phyloP scores from a whole-genome alignment of 2,329 filamentous ascomycete genomes.

The Sporothrix globosa region DNA sequence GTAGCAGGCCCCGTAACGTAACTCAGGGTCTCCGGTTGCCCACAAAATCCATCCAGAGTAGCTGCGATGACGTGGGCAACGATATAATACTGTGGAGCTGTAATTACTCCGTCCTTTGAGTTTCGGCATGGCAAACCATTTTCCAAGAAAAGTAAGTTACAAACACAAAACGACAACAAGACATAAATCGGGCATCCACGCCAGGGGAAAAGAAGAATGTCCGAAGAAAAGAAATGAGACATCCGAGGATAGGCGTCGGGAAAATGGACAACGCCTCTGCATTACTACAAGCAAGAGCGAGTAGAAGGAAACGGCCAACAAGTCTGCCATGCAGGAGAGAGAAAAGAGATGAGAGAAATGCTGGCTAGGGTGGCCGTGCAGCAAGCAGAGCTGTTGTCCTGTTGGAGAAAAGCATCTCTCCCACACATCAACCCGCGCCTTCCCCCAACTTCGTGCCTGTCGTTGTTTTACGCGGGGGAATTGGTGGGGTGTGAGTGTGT shows the following conservation, averaged over 20 bases:
- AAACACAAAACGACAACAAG: too few species aligned
- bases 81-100: neutral
- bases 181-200: neutral
- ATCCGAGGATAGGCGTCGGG: slow-evolving; percentile 13
- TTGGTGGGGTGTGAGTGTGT: slow-evolving; percentile 14
- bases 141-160: neutral
- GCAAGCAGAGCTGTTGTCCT: neutral
- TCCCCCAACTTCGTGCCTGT: neutral
- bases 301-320: neutral
- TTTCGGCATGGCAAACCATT: neutral
- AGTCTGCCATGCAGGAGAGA: slow-evolving; percentile 3
- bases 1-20: slow-evolving; percentile 14
- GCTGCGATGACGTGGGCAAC: neutral
- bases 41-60: slow-evolving; percentile 1
- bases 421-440: neutral
- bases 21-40: slow-evolving; percentile 18
- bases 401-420: slow-evolving; percentile 16
- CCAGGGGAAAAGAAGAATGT: neutral
- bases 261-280: neutral
- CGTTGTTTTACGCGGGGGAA: slow-evolving; percentile 20
- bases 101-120: neutral
- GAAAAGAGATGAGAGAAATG: neutral
- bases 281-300: neutral
- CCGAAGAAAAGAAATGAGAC: neutral
- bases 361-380: neutral